phyloP scores from a whole-genome alignment of 768 basidiomycete genomes.

The Russula sp. region DNA sequence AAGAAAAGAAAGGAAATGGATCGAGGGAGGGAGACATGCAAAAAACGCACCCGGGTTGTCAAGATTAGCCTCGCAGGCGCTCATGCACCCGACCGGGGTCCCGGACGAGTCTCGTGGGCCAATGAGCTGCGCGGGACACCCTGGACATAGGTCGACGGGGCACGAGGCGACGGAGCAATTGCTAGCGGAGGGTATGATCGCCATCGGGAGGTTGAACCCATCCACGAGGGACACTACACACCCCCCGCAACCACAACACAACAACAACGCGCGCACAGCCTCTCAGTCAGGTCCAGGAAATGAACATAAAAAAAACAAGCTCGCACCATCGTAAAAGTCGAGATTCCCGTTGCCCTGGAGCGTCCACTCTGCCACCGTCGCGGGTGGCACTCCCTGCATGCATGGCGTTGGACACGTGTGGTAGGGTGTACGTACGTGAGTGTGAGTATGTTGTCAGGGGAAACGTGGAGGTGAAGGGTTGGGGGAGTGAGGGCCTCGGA shows the following conservation, averaged over 20 bases:
- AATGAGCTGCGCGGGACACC: conserved; percentile 44
- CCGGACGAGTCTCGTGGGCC: conserved; percentile 50
- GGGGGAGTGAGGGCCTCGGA: no score
- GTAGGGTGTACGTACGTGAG: background rate
- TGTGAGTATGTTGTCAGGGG: background rate
- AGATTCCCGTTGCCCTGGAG: conserved; percentile 34
- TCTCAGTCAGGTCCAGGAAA: no score
- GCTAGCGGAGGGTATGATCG: conserved; percentile 23
- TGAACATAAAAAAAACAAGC: background rate
- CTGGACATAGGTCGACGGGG: conserved; percentile 23
- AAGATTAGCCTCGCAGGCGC: conserved; percentile 42
- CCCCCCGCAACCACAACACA: background rate
- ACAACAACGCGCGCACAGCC: no score
- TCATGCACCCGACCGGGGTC: conserved; percentile 52
- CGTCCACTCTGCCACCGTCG: conserved; percentile 64
- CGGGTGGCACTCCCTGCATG: conserved; percentile 57
- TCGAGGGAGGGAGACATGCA: background rate
- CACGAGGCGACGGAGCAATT: conserved; percentile 25
- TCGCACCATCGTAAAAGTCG: conserved; percentile 56
- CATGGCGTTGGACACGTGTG: background rate
- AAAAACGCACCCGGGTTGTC: conserved; percentile 28
- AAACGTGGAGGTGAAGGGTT: background rate
- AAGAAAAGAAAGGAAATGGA: background rate
- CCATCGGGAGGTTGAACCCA: conserved; percentile 37
- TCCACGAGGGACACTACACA: conserved; percentile 55